Evolutionary conservation across 2,329 filamentous ascomycete species (phyloP).

Genomic region (Cercospora sesami): DNA sequence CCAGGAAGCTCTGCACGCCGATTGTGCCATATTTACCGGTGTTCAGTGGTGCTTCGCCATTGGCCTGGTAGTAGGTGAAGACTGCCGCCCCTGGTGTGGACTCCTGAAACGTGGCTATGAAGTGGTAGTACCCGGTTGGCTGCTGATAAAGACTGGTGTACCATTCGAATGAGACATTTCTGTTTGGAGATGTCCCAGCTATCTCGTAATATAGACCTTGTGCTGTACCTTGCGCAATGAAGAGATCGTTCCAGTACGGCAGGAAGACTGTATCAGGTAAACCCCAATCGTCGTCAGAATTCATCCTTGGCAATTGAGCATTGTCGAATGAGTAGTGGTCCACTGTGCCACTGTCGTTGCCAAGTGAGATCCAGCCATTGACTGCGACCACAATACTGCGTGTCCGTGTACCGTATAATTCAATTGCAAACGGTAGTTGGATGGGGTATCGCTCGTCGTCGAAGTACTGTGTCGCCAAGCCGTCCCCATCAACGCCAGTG

Average conservation of each 20-base stretch:
- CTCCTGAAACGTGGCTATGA: slow-evolving; percentile 14
- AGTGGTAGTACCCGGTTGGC: slow-evolving; percentile 8
- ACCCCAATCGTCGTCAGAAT: slow-evolving; percentile 7
- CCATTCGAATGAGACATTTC: slow-evolving; percentile 25
- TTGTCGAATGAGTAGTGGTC: slow-evolving; percentile 14
- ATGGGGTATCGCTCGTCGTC: slow-evolving; percentile 12
- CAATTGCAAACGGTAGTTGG: slow-evolving; percentile 1
- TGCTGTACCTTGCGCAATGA: slow-evolving; percentile 21
- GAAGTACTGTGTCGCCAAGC: slow-evolving; percentile 7
- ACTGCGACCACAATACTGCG: slow-evolving; percentile 1
- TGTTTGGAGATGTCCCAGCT: slow-evolving; percentile 6
- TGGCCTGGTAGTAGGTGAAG: slow-evolving; percentile 13
- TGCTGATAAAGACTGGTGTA: slow-evolving; percentile 23
- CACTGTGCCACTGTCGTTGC: slow-evolving; percentile 4
- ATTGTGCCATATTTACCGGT: slow-evolving; percentile 7
- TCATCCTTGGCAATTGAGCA: slow-evolving; percentile 9
- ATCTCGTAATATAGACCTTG: slow-evolving; percentile 30
- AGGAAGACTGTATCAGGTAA: slow-evolving; percentile 15
- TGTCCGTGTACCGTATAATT: slow-evolving; percentile 1
- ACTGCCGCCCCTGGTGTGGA: not conserved
- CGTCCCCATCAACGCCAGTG: not conserved
- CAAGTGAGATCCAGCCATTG: slow-evolving; percentile 13
- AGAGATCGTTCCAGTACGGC: slow-evolving; percentile 30
- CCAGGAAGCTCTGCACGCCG: slow-evolving; percentile 11
- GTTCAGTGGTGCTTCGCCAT: slow-evolving; percentile 6